Base-by-base conservation (phyloP, 768 basidiomycete genomes). In the Nidularia pulvinata region DNA sequence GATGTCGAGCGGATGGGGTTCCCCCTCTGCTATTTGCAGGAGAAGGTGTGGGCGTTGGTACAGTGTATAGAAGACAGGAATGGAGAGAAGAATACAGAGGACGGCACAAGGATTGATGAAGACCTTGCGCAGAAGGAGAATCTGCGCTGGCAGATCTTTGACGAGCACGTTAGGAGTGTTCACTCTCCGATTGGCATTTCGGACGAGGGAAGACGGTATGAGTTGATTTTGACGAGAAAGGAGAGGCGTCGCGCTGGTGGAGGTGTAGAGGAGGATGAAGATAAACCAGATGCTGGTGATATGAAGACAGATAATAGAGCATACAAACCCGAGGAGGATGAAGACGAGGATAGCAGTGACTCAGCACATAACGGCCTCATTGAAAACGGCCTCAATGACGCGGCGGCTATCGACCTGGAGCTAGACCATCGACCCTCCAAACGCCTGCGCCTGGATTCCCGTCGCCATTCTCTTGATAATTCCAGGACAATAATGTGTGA, bases 101-200 rank as follows among this genome's bases (percentile, higher is more conserved):
- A 30, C 25, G 4, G 25, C 25, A 30, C 25, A 30, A 30, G 25
- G 25, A 30, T 30, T 30, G 25, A 30, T 30, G 25, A 30, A 30
- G 39, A 42, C 39, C 11, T 42, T 42, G 13, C 11, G 39, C 13
- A 42, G 16, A 13, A 13, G 39, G 42, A 25, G 32, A 11, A 19
- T 34, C 33, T 36, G 2, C 36, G 19, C 6, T 46, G 46, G 7
- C 53, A 53, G 19, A 53, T 58, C 32, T 55, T 51, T 37, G 46
- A 44, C 14, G 55, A 55, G 30, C 50, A 55, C 16, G 46, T 43
- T 61, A 55, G 57, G 36, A 48, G 16, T 53, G 39, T 19, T 11
- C 13, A 13, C 39, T 5, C 39, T 42, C 39, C 13, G 11, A 19
- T 19, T 19, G 39, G 39, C 16, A 19, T 13, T 42, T 3, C 11